These are phyloP conservation scores for Chaetothyriales sp. DNA, from an alignment of 2,329 filamentous ascomycete species.

Conservation along the genomic window DNA sequence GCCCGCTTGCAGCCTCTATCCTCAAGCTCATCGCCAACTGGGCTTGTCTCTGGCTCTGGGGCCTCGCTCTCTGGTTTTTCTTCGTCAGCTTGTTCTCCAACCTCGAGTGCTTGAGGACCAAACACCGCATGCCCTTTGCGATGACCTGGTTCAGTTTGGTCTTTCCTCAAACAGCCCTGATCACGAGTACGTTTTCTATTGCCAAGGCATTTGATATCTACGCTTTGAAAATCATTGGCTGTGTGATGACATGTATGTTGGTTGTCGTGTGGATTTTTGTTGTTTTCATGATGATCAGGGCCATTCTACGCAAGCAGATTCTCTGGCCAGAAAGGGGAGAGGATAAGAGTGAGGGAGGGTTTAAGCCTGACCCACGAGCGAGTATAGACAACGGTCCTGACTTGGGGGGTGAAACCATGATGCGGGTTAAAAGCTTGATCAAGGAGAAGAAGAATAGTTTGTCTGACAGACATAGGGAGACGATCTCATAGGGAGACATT, in stretches of 20 bases:
- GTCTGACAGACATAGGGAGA: background rate
- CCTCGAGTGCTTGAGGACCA: constrained; percentile 6
- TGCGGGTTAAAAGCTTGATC: background rate
- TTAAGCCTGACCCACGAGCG: constrained; percentile 16
- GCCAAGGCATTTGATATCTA: constrained; percentile 44
- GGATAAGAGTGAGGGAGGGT: constrained; percentile 44
- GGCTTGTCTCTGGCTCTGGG: constrained; percentile 66
- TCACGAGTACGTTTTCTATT: constrained; percentile 57
- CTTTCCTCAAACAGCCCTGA: constrained; percentile 63
- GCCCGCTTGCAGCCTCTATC: constrained; percentile 37
- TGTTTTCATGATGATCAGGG: constrained; percentile 53
- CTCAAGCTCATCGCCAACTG: constrained; percentile 44
- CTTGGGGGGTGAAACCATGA: background rate
- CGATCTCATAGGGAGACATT: background rate
- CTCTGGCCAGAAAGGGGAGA: constrained; percentile 61
- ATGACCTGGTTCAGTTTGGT: constrained; percentile 81
- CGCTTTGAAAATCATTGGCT: constrained; percentile 52
- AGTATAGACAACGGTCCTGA: background rate
- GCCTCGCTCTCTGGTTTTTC: constrained; percentile 71
- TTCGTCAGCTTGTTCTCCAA: constrained; percentile 54
- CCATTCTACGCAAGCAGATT: constrained; percentile 51
- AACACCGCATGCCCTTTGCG: constrained; percentile 49
- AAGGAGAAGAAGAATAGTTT: background rate
- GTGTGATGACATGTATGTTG: constrained; percentile 49
- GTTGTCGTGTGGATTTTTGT: constrained; percentile 55